Conservation (phyloP, 1,139 yeast species). For the Diutina siamensis region DNA sequence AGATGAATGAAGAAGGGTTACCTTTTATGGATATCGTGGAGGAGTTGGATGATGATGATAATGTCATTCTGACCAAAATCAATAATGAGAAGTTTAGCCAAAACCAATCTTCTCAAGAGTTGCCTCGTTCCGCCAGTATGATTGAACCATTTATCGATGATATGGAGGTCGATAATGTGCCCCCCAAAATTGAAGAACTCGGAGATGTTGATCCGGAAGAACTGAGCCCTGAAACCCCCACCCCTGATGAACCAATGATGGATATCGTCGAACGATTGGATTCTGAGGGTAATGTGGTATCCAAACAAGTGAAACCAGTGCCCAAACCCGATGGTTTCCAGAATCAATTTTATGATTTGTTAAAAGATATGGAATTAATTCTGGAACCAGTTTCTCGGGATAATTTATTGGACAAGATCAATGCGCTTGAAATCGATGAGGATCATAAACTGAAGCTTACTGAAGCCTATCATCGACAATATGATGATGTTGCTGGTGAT, state of each 20-base stretch:
- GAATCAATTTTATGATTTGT: slow-evolving; percentile 16
- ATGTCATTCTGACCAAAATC: not conserved
- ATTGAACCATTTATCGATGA: not conserved
- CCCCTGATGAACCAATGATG: slow-evolving; percentile 29
- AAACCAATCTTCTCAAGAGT: too few species aligned
- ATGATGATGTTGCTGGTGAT: not conserved
- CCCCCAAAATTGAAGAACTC: not conserved
- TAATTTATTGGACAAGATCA: not conserved
- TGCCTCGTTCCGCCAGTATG: not conserved
- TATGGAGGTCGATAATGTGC: not conserved
- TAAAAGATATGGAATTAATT: slow-evolving; percentile 39
- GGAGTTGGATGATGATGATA: slow-evolving; percentile 1
- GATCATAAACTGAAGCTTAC: not conserved
- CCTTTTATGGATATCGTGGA: slow-evolving; percentile 6
- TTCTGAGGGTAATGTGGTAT: slow-evolving; percentile 59
- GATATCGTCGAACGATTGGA: slow-evolving; percentile 82
- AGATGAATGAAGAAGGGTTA: slow-evolving; percentile 10
- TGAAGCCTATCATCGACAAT: not conserved
- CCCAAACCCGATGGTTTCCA: not conserved
- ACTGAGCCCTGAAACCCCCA: slow-evolving; percentile 12
- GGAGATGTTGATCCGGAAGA: not conserved
- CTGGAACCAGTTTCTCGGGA: not conserved
- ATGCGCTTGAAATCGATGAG: not conserved
- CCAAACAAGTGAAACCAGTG: slow-evolving; percentile 6
- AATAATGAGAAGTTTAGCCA: not conserved